Conservation (phyloP, 345 rosid genomes). For the Alliaria petiolata region DNA sequence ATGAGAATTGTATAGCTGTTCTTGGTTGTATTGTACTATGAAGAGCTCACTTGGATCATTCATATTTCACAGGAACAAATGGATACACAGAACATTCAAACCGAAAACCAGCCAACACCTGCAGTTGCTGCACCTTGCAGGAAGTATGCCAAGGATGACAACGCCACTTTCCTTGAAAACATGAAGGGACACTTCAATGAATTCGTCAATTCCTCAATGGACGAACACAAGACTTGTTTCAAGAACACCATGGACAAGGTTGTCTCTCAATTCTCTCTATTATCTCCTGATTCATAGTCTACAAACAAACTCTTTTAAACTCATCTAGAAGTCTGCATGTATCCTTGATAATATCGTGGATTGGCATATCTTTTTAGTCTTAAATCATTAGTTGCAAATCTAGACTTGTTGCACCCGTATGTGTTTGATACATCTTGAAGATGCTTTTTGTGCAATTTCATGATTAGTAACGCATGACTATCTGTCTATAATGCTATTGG, state of each 20-base stretch:
- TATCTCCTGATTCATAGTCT: too few relatives aligned
- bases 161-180: constrained; percentile 65
- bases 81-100: constrained; percentile 30
- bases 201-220: constrained; percentile 69
- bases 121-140: constrained; percentile 51
- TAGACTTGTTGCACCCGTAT: background rate
- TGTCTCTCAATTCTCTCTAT: background rate
- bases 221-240: constrained; percentile 77
- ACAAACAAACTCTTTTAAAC: too few relatives aligned
- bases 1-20: background rate
- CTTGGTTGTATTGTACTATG: background rate
- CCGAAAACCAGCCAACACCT: constrained; percentile 20
- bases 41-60: too few relatives aligned
- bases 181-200: constrained; percentile 74
- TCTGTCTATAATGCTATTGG: background rate
- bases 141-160: constrained; percentile 53
- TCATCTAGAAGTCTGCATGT: too few relatives aligned
- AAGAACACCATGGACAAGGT: constrained; percentile 69
- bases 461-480: too few relatives aligned
- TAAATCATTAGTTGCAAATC: background rate
- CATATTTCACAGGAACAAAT: constrained; percentile 33
- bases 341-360: too few relatives aligned
- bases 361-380: too few relatives aligned
- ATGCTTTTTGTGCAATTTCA: background rate
- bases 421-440: background rate